Evolutionary conservation across 257 asterid species (phyloP).

Genomic region (Galeopsis tetrahit): DNA sequence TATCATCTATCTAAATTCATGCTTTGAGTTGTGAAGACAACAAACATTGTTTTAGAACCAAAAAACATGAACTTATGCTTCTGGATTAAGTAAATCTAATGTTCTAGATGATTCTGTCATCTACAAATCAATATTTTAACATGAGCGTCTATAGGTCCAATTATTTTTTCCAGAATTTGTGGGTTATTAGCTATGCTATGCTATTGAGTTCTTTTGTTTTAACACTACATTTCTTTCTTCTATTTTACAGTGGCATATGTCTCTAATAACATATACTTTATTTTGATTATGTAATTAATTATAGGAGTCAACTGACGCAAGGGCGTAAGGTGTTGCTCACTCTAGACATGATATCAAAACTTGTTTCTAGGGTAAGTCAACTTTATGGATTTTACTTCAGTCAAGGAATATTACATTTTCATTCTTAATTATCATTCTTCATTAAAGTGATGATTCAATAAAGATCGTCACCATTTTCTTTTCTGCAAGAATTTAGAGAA

Average conservation of each 20-base stretch:
- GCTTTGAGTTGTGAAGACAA: constrained; percentile 20
- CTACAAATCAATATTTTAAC: neutral
- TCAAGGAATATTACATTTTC: neutral
- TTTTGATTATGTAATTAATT: constrained; percentile 33
- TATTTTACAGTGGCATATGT: neutral
- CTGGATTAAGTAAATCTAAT: constrained; percentile 1
- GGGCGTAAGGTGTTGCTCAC: constrained; percentile 93
- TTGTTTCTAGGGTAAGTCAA: constrained; percentile 71
- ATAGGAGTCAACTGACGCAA: constrained; percentile 90
- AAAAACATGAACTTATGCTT: neutral
- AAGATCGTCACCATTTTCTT: neutral
- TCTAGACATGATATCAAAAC: constrained; percentile 84
- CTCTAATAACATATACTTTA: constrained; percentile 29
- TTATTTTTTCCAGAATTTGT: neutral
- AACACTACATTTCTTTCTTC: neutral
- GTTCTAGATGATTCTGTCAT: constrained; percentile 9
- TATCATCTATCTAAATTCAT: constrained; percentile 8
- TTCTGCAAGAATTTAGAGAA: neutral
- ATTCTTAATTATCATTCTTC: neutral
- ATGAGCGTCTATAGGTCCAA: constrained; percentile 9
- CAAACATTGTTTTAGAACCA: constrained; percentile 10
- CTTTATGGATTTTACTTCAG: constrained; percentile 18
- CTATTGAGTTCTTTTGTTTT: neutral
- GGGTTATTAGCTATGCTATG: neutral
- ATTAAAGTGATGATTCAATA: neutral